phyloP scores from a whole-genome alignment of 2,329 filamentous ascomycete species.

The Elsinoe fawcettii region DNA sequence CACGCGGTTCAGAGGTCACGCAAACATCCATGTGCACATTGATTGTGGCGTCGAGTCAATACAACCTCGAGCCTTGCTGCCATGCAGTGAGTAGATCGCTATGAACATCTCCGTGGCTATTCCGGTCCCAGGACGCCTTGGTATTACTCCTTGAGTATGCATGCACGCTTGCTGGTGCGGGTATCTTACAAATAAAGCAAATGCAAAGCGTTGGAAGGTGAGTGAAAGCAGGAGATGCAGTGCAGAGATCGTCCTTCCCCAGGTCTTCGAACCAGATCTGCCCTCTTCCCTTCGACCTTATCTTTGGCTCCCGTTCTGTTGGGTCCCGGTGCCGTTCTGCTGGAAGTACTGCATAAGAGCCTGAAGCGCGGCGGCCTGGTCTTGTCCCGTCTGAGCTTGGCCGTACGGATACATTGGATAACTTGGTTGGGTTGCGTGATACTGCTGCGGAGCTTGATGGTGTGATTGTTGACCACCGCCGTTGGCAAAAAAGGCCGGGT shows the following conservation, averaged over 20 bases:
- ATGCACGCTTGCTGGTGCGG: background rate
- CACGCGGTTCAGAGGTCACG: constrained; percentile 9
- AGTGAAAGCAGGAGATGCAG: background rate
- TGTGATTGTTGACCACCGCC: background rate
- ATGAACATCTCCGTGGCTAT: background rate
- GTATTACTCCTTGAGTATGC: background rate
- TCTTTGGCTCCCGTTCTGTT: background rate
- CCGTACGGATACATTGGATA: background rate
- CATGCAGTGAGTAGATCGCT: background rate
- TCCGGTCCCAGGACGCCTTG: background rate
- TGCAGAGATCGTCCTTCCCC: background rate
- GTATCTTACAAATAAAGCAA: constrained; percentile 12
- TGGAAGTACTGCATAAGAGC: background rate
- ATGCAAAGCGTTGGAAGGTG: background rate
- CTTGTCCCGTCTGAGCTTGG: constrained; percentile 5
- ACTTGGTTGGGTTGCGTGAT: background rate
- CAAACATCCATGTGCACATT: constrained; percentile 12
- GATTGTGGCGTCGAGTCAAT: constrained; percentile 12
- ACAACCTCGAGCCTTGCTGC: background rate
- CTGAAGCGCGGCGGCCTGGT: constrained; percentile 3
- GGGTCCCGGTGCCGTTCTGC: background rate
- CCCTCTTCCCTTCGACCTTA: background rate
- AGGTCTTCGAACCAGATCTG: background rate
- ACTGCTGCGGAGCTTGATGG: background rate
- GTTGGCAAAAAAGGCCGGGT: background rate